Evolutionary conservation across 2,329 filamentous ascomycete species (phyloP).

Genomic region (Beauveria bassiana): DNA sequence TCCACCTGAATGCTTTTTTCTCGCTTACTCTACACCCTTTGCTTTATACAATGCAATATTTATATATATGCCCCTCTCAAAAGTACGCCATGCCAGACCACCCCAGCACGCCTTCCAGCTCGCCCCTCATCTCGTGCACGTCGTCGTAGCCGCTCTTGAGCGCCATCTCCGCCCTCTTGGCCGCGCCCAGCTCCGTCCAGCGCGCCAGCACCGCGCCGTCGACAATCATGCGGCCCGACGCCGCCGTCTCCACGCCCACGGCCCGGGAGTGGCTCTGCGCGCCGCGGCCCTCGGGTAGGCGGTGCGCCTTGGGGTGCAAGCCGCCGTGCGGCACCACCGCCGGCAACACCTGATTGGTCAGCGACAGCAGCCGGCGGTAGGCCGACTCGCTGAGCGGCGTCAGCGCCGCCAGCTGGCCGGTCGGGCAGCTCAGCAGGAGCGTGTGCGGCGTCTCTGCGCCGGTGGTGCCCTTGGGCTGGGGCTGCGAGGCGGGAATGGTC

Average conservation of each 20-base stretch:
- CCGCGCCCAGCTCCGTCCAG: constrained; percentile 68
- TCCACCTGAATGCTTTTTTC: background rate
- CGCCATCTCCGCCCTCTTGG: constrained; percentile 64
- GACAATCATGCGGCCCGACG: constrained; percentile 59
- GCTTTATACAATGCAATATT: background rate
- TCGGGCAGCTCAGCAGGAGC: constrained; percentile 64
- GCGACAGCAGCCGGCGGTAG: constrained; percentile 75
- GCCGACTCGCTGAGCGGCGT: constrained; percentile 69
- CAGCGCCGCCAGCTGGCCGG: constrained; percentile 69
- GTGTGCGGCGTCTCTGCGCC: constrained; percentile 27
- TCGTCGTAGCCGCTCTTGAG: constrained; percentile 61
- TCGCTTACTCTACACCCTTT: background rate
- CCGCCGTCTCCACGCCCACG: constrained; percentile 49
- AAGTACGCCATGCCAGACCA: constrained; percentile 57
- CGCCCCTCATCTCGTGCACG: constrained; percentile 59
- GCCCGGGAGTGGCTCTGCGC: constrained; percentile 28
- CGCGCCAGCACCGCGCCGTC: constrained; percentile 70
- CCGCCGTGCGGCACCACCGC: constrained; percentile 70
- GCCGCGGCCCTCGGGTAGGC: constrained; percentile 44
- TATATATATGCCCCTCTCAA: constrained; percentile 16
- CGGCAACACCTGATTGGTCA: constrained; percentile 72
- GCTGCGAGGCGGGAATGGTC: constrained; percentile 38
- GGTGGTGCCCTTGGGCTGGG: constrained; percentile 20
- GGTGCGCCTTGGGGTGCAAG: constrained; percentile 75
- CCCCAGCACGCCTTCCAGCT: constrained; percentile 56